phyloP scores from a whole-genome alignment of 2,329 filamentous ascomycete species.

The Sarocladium kiliense region DNA sequence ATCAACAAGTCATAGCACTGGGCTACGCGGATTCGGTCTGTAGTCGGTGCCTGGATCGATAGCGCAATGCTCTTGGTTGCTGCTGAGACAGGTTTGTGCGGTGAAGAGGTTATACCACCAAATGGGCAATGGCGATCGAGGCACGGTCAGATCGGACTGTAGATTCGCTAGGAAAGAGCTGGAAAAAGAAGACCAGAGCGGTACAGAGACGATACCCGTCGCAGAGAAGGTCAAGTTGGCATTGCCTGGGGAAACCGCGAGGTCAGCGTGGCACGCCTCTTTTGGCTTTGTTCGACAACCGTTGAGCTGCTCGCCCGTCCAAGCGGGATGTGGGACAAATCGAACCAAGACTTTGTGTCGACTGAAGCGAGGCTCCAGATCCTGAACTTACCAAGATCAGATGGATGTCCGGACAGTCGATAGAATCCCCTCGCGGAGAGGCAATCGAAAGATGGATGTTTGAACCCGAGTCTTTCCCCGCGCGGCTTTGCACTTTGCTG shows the following conservation, averaged over 20 bases:
- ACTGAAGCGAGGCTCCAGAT: background rate
- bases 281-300: background rate
- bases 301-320: background rate
- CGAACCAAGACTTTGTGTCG: constrained; percentile 1
- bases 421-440: background rate
- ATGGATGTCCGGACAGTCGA: background rate
- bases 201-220: too few relatives aligned
- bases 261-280: background rate
- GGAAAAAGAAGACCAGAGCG: background rate
- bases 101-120: background rate
- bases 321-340: background rate
- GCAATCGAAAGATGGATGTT: background rate
- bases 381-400: background rate
- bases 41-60: background rate
- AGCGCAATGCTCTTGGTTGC: background rate
- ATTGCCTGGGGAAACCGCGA: background rate
- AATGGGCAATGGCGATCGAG: background rate
- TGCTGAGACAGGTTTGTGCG: background rate
- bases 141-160: background rate
- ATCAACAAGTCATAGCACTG: background rate
- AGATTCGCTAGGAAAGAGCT: background rate
- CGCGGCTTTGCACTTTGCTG: background rate
- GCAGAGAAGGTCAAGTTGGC: background rate
- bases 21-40: background rate
- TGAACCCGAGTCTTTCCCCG: background rate